Evolutionary conservation across 257 asterid genomes (phyloP).

Genomic region (Leonotis leonurus): DNA sequence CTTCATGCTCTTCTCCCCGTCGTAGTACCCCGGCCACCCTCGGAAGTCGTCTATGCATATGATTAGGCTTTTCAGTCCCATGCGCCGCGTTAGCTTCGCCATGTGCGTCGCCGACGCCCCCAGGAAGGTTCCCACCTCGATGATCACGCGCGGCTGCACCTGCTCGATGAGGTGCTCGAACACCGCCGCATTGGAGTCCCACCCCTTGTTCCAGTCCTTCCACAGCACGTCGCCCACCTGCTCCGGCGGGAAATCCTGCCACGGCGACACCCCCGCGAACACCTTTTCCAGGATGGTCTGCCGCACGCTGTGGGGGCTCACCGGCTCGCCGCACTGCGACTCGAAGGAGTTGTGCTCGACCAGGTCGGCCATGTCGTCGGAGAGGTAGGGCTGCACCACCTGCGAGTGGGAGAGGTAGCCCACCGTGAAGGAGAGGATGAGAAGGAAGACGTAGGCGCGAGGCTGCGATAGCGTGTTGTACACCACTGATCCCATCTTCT

Average conservation of each 20-base stretch:
- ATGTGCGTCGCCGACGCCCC: slow-evolving; percentile 68
- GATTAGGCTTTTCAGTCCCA: slow-evolving; percentile 36
- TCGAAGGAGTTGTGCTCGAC: not conserved
- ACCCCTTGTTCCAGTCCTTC: slow-evolving; percentile 32
- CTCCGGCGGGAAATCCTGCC: slow-evolving; percentile 46
- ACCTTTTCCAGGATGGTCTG: slow-evolving; percentile 37
- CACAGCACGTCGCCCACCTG: slow-evolving; percentile 26
- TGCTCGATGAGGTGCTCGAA: slow-evolving; percentile 40
- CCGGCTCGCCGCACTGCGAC: not conserved
- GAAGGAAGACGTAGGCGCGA: not conserved
- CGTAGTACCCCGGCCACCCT: slow-evolving; percentile 61
- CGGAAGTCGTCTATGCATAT: slow-evolving; percentile 61
- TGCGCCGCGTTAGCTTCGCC: slow-evolving; percentile 31
- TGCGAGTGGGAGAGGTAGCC: slow-evolving; percentile 12
- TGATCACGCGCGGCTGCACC: slow-evolving; percentile 39
- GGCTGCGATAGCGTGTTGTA: slow-evolving; percentile 2
- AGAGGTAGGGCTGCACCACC: not conserved
- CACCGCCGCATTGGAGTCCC: slow-evolving; percentile 61
- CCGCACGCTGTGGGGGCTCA: slow-evolving; percentile 10
- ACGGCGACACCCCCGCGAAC: slow-evolving; percentile 50
- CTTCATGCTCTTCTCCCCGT: slow-evolving; percentile 26
- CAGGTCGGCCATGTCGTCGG: not conserved
- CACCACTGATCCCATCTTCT: not conserved
- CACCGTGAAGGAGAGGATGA: not conserved
- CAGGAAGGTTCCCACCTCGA: slow-evolving; percentile 57